A percentile compares a stretch with the other conserved stretches of the same genome.
Evolutionary conservation across 2,329 filamentous ascomycete species (phyloP).

Genomic region (Fusarium irregulare): DNA sequence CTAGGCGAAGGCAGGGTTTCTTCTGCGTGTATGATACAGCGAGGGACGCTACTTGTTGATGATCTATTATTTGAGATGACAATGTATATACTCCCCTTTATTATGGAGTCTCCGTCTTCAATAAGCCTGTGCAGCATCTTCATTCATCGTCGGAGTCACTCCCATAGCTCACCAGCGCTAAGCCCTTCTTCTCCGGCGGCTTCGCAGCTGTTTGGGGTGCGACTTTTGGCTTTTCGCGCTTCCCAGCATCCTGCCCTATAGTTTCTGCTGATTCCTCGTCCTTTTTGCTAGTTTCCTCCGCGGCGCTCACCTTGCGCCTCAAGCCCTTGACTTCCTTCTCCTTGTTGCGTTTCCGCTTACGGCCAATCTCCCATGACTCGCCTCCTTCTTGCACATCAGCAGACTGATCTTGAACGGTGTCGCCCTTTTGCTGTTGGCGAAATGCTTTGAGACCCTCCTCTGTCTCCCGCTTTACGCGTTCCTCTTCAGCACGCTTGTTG

Average conservation of each 20-base stretch:
- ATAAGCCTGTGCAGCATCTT: neutral
- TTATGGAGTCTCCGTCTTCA: neutral
- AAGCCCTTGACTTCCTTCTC: slow-evolving; percentile 53
- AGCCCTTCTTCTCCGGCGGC: slow-evolving; percentile 39
- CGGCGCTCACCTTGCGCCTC: slow-evolving; percentile 44
- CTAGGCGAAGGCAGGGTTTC: slow-evolving; percentile 22
- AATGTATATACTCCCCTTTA: slow-evolving; percentile 37
- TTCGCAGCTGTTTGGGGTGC: slow-evolving; percentile 1
- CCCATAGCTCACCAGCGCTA: slow-evolving; percentile 66
- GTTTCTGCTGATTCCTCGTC: slow-evolving; percentile 26
- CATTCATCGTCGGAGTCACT: slow-evolving; percentile 57
- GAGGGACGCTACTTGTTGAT: slow-evolving; percentile 26
- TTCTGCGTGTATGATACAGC: slow-evolving; percentile 36
- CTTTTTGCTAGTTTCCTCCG: slow-evolving; percentile 17
- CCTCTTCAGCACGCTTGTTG: slow-evolving; percentile 64
- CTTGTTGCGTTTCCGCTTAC: slow-evolving; percentile 53
- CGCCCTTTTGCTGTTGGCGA: slow-evolving; percentile 59
- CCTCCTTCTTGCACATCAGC: slow-evolving; percentile 41
- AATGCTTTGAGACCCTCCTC: slow-evolving; percentile 68
- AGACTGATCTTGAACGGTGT: slow-evolving; percentile 24
- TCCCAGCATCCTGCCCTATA: slow-evolving; percentile 18
- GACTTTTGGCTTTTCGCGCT: slow-evolving; percentile 18
- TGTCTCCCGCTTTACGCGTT: slow-evolving; percentile 64
- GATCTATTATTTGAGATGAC: slow-evolving; percentile 30
- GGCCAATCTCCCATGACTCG: slow-evolving; percentile 52